Evolutionary conservation across 2,329 filamentous ascomycete genomes (phyloP), one percentile per base, ranked within the genome.

Genomic region (Dothiorella sarmentorum): DNA sequence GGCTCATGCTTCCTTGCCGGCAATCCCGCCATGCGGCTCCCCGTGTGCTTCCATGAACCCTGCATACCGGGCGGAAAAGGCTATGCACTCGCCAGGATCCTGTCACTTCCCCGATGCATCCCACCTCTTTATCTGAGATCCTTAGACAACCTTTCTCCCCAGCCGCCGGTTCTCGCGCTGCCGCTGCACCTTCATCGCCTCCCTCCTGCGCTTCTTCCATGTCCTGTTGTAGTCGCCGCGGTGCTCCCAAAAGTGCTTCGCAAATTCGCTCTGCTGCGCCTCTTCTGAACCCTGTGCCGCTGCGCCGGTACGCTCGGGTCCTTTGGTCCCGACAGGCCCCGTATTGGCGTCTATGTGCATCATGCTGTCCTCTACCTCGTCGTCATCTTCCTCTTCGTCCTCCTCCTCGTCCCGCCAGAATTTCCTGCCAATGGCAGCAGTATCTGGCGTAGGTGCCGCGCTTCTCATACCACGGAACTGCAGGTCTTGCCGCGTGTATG

Each of bases 361-460:
- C 10, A 69, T 72, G 53, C 73, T 72, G 6, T 62, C 62, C 11
- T 65, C 65, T 3, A 72, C 56, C 44, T 69, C 65, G 18, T 65
- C 61, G 11, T 63, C 64, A 45, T 69, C 65, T 22, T 65, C 61
- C 10, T 63, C 64, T 0, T 82, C 74, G 10, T 78, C 73, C 7
- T 79, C 76, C 1, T 78, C 75, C 9, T 67, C 75, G 10, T 79
- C 76, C 1, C 73, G 73, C 71, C 70, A 74, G 17, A 87, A 86
- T 59, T 78, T 81, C 26, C 85, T 83, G 38, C 80, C 85, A 2
- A 89, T 85, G 61, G 91, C 85, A 1, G 91, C 91, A 0, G 94
- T 97, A 69, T 99, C 94, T 0, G 94, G 94, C 0, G 94, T 99
- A 0, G 94, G 94, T 2, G 94, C 94, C 5, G 91, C 91, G 69